Evolutionary conservation across 1,139 yeast species (phyloP).

Genomic region (Yamadazyma mexicana): DNA sequence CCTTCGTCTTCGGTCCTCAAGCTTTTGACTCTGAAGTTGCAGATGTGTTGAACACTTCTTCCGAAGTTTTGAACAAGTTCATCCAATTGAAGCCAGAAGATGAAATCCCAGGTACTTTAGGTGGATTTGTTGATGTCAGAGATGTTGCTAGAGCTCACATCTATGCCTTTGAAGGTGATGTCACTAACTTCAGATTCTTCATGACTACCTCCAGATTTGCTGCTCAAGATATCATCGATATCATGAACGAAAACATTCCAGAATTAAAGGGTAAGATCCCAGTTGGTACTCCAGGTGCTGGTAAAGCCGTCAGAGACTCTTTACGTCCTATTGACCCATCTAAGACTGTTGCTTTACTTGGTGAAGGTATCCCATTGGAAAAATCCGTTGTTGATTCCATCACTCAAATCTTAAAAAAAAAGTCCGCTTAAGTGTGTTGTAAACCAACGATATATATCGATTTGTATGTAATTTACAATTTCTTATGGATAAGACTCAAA

Average conservation of each 20-base stretch:
- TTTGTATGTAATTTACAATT: background rate
- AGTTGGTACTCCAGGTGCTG: slow-evolving; percentile 42
- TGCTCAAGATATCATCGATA: slow-evolving; percentile 37
- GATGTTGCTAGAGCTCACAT: slow-evolving; percentile 56
- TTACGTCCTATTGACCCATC: slow-evolving; percentile 32
- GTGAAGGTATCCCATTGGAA: slow-evolving; percentile 36
- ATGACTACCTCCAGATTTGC: slow-evolving; percentile 33
- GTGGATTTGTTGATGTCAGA: slow-evolving; percentile 48
- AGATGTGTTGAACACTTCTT: slow-evolving; percentile 42
- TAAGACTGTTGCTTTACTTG: slow-evolving; percentile 33
- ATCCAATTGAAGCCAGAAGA: slow-evolving; percentile 18
- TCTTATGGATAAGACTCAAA: too few species aligned
- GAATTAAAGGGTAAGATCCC: slow-evolving; percentile 40
- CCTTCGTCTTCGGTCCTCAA: slow-evolving; percentile 41
- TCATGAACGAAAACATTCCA: slow-evolving; percentile 24
- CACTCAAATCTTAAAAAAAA: slow-evolving; percentile 29
- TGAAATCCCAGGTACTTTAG: slow-evolving; percentile 15
- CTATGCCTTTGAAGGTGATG: slow-evolving; percentile 33
- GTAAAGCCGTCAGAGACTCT: slow-evolving; percentile 21
- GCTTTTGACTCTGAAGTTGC: slow-evolving; percentile 29
- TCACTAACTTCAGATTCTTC: slow-evolving; percentile 35
- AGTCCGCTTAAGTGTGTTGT: background rate
- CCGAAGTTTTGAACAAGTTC: slow-evolving; percentile 29
- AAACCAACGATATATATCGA: background rate
- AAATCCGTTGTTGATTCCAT: slow-evolving; percentile 41